Evolutionary conservation across 202 grass and related monocot species (phyloP).

Genomic region (Brachypodium distachyon): DNA sequence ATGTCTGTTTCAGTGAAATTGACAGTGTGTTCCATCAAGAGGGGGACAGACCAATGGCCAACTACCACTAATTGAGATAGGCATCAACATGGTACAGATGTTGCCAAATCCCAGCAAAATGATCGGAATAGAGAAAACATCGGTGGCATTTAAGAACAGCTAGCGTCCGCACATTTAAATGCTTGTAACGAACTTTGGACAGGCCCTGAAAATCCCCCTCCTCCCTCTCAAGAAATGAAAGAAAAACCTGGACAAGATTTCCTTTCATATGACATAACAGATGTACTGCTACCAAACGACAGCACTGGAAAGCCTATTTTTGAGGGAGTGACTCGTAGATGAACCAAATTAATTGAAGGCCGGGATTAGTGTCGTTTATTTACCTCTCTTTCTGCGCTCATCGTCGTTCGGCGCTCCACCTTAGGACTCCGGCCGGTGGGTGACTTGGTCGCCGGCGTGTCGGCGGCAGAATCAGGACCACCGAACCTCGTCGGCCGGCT

Average conservation of each 20-base stretch:
- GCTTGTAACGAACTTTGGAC: background rate
- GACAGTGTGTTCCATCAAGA: constrained; percentile 14
- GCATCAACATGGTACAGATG: background rate
- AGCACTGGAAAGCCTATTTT: background rate
- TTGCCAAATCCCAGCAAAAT: constrained; percentile 1
- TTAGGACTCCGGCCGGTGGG: constrained; percentile 44
- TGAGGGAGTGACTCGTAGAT: background rate
- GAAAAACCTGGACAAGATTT: background rate
- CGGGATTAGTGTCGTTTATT: background rate
- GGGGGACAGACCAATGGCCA: constrained; percentile 1
- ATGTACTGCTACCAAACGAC: background rate
- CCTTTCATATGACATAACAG: background rate
- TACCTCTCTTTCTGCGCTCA: constrained; percentile 63
- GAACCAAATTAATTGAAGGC: background rate
- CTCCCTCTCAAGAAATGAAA: background rate
- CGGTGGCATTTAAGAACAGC: constrained; percentile 11
- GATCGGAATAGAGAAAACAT: background rate
- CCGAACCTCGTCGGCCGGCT: constrained; percentile 31
- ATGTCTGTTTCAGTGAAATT: constrained; percentile 20
- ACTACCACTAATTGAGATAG: background rate
- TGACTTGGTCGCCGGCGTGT: constrained; percentile 35
- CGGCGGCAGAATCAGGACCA: constrained; percentile 28
- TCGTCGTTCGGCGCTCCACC: constrained; percentile 45
- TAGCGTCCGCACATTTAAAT: background rate
- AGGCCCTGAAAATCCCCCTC: background rate